A percentile compares a stretch with the other conserved stretches of the same genome.
Evolutionary conservation across 768 basidiomycete genomes (phyloP).

Genomic region (Leucosporidium creatinivorum): DNA sequence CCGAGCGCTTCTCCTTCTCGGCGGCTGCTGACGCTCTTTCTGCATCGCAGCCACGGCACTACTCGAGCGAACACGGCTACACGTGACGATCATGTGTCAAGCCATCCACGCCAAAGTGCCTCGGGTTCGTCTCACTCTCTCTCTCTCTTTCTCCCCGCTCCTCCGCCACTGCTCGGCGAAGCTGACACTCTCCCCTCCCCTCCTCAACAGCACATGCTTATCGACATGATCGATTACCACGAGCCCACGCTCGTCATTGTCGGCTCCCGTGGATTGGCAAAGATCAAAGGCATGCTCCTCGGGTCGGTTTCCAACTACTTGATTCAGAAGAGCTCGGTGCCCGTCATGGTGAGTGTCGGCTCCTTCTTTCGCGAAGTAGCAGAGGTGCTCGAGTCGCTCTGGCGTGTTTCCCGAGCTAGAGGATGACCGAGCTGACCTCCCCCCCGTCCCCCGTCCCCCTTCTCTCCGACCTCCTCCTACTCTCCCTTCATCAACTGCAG

Average conservation of each 20-base stretch:
- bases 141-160: no score
- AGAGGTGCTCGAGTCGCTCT: no score
- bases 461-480: neutral
- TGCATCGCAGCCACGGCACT: conserved; percentile 59
- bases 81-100: conserved; percentile 82
- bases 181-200: no score
- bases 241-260: conserved; percentile 38
- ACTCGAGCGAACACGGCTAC: conserved; percentile 79
- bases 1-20: neutral
- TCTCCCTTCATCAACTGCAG: neutral
- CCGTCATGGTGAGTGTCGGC: conserved; percentile 17
- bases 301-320: conserved; percentile 35
- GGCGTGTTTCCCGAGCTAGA: no score
- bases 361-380: neutral
- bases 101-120: conserved; percentile 70
- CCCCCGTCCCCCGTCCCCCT: neutral
- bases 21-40: neutral
- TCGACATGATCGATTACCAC: conserved; percentile 39
- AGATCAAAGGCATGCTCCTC: conserved; percentile 37
- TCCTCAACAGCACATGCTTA: conserved; percentile 34
- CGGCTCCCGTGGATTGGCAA: conserved; percentile 35
- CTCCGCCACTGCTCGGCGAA: no score
- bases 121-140: no score
- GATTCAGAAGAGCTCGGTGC: conserved; percentile 30
- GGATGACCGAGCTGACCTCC: no score